A percentile compares a stretch with the other conserved stretches of the same genome.
These are phyloP conservation scores for Passiflora organensis DNA, from an alignment of 345 rosid genomes.

Conservation along the genomic window DNA sequence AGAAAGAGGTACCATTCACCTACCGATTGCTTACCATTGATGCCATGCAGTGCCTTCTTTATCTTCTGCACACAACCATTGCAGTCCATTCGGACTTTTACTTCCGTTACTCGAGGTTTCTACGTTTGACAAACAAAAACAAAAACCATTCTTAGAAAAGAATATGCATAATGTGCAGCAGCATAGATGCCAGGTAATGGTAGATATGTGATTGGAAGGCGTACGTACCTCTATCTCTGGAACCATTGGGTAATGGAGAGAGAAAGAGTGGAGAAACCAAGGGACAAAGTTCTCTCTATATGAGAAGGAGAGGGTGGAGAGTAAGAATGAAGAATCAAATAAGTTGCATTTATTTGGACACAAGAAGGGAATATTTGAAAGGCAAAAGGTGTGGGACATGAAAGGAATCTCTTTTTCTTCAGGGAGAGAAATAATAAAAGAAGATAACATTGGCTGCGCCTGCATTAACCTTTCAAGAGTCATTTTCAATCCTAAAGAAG, in stretches of 20 bases:
- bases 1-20: not conserved
- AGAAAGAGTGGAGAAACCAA: constrained; percentile 16
- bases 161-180: not conserved
- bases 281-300: constrained; percentile 10
- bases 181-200: no score
- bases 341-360: constrained; percentile 38
- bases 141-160: constrained; percentile 6
- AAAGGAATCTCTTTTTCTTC: constrained; percentile 48
- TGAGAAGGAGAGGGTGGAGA: constrained; percentile 19
- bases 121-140: constrained; percentile 17
- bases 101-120: constrained; percentile 59
- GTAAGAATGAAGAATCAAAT: constrained; percentile 37
- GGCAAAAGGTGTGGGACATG: constrained; percentile 57
- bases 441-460: constrained; percentile 5
- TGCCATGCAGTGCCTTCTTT: constrained; percentile 56
- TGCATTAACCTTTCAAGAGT: constrained; percentile 13
- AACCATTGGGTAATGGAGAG: constrained; percentile 30
- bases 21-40: constrained; percentile 39
- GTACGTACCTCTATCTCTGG: constrained; percentile 44
- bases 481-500: constrained; percentile 20
- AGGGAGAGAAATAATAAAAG: not conserved
- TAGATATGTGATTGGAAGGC: no score
- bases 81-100: constrained; percentile 73
- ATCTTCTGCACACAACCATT: constrained; percentile 77
- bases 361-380: constrained; percentile 44